A percentile compares a stretch with the other conserved stretches of the same genome.
Evolutionary conservation across 2,329 filamentous ascomycete genomes (phyloP).

Genomic region (Aspergillus quadricinctus): DNA sequence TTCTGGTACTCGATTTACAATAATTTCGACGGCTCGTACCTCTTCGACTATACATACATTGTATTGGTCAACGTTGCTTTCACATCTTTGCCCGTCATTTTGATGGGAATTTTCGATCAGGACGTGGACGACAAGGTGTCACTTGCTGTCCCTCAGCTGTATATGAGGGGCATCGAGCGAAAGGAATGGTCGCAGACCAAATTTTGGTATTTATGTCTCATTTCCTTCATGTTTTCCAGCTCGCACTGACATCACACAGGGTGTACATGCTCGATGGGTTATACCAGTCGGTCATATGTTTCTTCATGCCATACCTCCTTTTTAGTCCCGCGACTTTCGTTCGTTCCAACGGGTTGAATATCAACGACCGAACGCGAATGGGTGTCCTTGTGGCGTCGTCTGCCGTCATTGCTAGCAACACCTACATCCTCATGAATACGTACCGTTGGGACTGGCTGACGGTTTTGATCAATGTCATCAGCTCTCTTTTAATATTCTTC

Average conservation of each 20-base stretch:
- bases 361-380: slow-evolving; percentile 77
- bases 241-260: slow-evolving; percentile 47
- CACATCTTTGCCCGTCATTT: slow-evolving; percentile 87
- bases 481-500: slow-evolving; percentile 83
- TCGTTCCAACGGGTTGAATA: slow-evolving; percentile 65
- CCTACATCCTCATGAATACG: slow-evolving; percentile 92
- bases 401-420: slow-evolving; percentile 82
- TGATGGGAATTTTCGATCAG: slow-evolving; percentile 96
- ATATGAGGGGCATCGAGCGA: slow-evolving; percentile 90
- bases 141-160: slow-evolving; percentile 88
- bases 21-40: slow-evolving; percentile 93
- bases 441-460: slow-evolving; percentile 99
- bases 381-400: slow-evolving; percentile 83
- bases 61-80: slow-evolving; percentile 95
- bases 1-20: slow-evolving; percentile 98
- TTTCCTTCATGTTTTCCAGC: neutral
- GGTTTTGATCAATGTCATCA: slow-evolving; percentile 73
- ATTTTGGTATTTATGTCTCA: slow-evolving; percentile 71
- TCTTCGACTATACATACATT: slow-evolving; percentile 98
- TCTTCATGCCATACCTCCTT: slow-evolving; percentile 85
- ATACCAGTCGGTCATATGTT: slow-evolving; percentile 91
- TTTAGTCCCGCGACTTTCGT: slow-evolving; percentile 66
- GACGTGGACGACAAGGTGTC: slow-evolving; percentile 94
- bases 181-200: slow-evolving; percentile 94
- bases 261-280: slow-evolving; percentile 91